These are phyloP conservation scores for Trichoderma brevicompactum DNA, from an alignment of 2,329 filamentous ascomycete genomes.

Conservation along the genomic window DNA sequence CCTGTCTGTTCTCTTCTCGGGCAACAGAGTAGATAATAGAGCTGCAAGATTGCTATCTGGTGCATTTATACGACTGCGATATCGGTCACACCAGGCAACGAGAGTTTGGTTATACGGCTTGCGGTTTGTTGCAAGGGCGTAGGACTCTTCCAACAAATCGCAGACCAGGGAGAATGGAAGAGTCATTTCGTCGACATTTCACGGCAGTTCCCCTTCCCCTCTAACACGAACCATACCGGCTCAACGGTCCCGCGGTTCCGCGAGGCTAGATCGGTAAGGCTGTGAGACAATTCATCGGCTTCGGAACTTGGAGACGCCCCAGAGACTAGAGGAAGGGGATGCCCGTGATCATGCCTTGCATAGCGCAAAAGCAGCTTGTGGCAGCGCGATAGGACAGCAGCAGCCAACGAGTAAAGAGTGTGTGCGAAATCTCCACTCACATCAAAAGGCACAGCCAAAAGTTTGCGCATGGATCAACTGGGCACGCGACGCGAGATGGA, in stretches of 20 bases:
- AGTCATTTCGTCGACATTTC: slow-evolving; percentile 52
- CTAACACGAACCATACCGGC: background rate
- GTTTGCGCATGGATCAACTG: background rate
- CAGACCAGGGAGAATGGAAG: slow-evolving; percentile 73
- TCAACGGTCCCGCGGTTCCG: background rate
- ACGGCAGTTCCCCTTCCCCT: background rate
- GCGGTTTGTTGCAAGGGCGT: slow-evolving; percentile 48
- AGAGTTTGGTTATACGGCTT: slow-evolving; percentile 49
- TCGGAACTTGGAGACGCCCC: background rate
- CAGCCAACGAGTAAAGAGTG: slow-evolving; percentile 9
- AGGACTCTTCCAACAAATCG: slow-evolving; percentile 71
- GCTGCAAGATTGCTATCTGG: slow-evolving; percentile 62
- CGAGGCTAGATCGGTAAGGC: slow-evolving; percentile 19
- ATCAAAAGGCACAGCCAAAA: slow-evolving; percentile 1
- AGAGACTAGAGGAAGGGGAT: background rate
- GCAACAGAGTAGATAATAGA: slow-evolving; percentile 75
- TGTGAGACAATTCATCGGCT: slow-evolving; percentile 19
- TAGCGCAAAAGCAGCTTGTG: background rate
- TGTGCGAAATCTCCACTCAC: slow-evolving; percentile 22
- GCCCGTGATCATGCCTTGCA: slow-evolving; percentile 26
- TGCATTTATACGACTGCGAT: slow-evolving; percentile 62
- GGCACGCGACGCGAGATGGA: slow-evolving; percentile 36
- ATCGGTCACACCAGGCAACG: slow-evolving; percentile 68
- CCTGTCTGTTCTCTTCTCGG: slow-evolving; percentile 75
- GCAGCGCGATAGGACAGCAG: slow-evolving; percentile 18